These are phyloP conservation scores for Capsicum baccatum DNA, from an alignment of 257 asterid genomes.

Conservation along the genomic window DNA sequence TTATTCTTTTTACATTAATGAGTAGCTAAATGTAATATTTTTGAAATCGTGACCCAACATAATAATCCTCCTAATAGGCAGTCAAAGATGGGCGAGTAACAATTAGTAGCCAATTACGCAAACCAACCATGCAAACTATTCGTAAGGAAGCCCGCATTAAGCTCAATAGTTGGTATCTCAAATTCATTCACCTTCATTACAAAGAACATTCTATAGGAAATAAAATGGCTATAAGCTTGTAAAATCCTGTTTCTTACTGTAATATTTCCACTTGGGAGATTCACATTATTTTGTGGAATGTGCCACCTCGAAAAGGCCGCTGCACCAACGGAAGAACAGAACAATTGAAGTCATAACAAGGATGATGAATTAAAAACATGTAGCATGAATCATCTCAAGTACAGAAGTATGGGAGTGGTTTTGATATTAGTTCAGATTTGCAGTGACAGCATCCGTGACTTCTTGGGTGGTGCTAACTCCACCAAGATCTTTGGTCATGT, in stretches of 20 bases:
- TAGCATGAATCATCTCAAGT: not conserved
- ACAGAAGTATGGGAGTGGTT: not conserved
- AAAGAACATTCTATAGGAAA: not conserved
- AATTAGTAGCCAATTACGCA: too few species aligned
- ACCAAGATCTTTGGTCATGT: conserved; percentile 86
- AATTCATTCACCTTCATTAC: conserved; percentile 14
- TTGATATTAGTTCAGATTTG: conserved; percentile 55
- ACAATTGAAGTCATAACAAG: not conserved
- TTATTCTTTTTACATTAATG: too few species aligned
- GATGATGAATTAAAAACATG: conserved; percentile 5
- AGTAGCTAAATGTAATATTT: too few species aligned
- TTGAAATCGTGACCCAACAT: too few species aligned
- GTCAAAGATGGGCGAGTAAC: too few species aligned
- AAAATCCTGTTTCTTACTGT: not conserved
- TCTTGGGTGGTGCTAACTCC: conserved; percentile 87
- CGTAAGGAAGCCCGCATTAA: not conserved
- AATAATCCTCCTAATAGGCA: too few species aligned
- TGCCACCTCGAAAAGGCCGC: conserved; percentile 19
- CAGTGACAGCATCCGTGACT: conserved; percentile 88
- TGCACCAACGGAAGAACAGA: conserved; percentile 4
- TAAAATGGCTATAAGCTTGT: conserved; percentile 23
- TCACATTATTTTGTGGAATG: conserved; percentile 19
- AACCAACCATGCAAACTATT: too few species aligned
- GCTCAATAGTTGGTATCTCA: not conserved
- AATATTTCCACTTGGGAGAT: conserved; percentile 21